These are phyloP conservation scores for Pestalotiopsis sp. DNA, from an alignment of 2,329 filamentous ascomycete genomes.

Conservation along the genomic window DNA sequence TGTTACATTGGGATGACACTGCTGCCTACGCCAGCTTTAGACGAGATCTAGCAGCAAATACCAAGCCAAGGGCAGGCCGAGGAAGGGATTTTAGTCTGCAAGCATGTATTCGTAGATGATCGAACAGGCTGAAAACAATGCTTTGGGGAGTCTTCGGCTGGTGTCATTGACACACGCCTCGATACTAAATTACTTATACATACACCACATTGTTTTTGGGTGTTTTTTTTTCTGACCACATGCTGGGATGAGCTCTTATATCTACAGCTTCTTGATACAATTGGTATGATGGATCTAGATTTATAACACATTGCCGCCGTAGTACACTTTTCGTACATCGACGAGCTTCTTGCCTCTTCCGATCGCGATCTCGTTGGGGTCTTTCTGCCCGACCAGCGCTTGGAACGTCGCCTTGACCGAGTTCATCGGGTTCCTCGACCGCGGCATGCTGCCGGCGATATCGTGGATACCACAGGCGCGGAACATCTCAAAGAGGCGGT, in stretches of 20 bases:
- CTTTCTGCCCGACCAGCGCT: constrained; percentile 79
- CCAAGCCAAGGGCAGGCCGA: not conserved
- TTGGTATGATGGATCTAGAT: not conserved
- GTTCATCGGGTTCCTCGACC: constrained; percentile 96
- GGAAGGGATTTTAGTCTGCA: not conserved
- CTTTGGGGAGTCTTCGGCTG: not conserved
- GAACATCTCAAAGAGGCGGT: constrained; percentile 93
- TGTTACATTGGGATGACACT: no score
- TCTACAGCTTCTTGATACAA: constrained; percentile 13
- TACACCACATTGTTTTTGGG: not conserved
- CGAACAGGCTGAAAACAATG: not conserved
- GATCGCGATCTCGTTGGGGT: constrained; percentile 88
- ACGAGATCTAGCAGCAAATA: not conserved
- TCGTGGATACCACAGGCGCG: constrained; percentile 85
- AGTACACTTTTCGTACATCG: constrained; percentile 96
- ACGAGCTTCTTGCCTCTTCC: constrained; percentile 94
- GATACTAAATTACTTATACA: not conserved
- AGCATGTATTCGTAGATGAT: not conserved
- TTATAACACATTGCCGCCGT: constrained; percentile 74
- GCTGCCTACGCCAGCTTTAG: no score
- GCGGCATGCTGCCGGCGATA: constrained; percentile 78
- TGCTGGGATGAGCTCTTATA: constrained; percentile 4
- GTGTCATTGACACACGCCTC: not conserved
- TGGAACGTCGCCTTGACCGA: constrained; percentile 89
- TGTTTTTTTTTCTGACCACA: not conserved